Conservation (phyloP, 805 yeast species). For the Citeromyces nyonsensis region DNA sequence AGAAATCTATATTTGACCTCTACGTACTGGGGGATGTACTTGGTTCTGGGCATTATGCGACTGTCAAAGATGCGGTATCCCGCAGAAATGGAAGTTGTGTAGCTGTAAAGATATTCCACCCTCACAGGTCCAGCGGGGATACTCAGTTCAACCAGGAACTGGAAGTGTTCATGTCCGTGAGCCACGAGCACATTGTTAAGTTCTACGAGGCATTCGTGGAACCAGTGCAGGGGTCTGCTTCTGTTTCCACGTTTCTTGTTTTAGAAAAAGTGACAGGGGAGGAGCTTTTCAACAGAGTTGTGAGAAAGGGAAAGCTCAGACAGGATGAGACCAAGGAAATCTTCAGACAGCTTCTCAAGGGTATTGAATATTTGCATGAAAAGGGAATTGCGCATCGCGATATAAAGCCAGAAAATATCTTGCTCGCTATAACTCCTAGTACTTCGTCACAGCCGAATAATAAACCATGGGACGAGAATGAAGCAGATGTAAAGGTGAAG, state of each 20-base stretch:
- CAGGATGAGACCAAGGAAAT: slow-evolving; percentile 49
- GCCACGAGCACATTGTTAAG: slow-evolving; percentile 59
- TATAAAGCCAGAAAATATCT: slow-evolving; percentile 82
- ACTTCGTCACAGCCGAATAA: slow-evolving; percentile 6
- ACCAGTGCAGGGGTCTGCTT: slow-evolving; percentile 23
- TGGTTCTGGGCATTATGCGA: slow-evolving; percentile 72
- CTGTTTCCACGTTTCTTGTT: slow-evolving; percentile 43
- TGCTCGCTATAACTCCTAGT: slow-evolving; percentile 32
- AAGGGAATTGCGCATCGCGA: slow-evolving; percentile 92
- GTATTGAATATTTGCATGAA: slow-evolving; percentile 76
- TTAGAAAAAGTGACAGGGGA: slow-evolving; percentile 65
- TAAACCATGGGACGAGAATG: slow-evolving; percentile 47
- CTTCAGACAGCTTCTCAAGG: slow-evolving; percentile 34
- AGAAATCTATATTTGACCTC: slow-evolving; percentile 38
- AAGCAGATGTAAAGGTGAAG: slow-evolving; percentile 47
- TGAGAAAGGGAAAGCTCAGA: slow-evolving; percentile 42
- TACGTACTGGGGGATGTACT: slow-evolving; percentile 41
- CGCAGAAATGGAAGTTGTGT: slow-evolving; percentile 41
- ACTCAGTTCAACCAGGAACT: slow-evolving; percentile 45
- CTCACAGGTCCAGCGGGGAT: slow-evolving; percentile 13
- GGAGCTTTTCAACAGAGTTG: slow-evolving; percentile 59
- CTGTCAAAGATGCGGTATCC: slow-evolving; percentile 56
- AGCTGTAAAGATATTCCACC: slow-evolving; percentile 59
- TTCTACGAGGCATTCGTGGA: slow-evolving; percentile 40
- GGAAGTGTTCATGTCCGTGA: slow-evolving; percentile 43